Base-by-base conservation (phyloP, 2,329 filamentous ascomycete genomes). In the Neonectria coccinea region DNA sequence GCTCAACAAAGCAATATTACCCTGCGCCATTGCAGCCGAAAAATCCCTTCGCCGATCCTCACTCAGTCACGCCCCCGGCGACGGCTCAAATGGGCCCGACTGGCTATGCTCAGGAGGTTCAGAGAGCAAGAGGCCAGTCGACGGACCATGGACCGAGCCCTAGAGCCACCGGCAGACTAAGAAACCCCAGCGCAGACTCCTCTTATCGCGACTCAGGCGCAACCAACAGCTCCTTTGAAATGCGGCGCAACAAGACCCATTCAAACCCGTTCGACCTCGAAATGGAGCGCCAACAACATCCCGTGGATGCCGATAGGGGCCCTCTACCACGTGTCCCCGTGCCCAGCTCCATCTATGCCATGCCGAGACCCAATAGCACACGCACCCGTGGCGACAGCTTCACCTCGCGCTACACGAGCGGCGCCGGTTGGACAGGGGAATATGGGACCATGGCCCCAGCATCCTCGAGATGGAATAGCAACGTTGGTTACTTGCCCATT, bases 201-300 rank as follows among this genome's bases (percentile, higher is more conserved):
- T 66, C 81, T 56, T 82, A 83, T 69, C 80, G 82, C 44, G 81
- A 83, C 31, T 79, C 78, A 0, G 57, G 73, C 18, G 72, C 72
- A 47, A 85, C 81, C 42, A 72, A 76, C n/a, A 77, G 77, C 36
- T 83, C 80, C n/a, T 80, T 83, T 9, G 81, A 80, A 48, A 81
- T 79, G 6, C 77, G 80, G 16, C 82, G 84, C 59, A 85, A 84
- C 70, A 88, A 87, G 71, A 87, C 88, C 74, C 85, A 87, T 48
- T 89, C 87, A 2, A 88, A 90, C 67, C 88, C 87, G 2, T 90
- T 90, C 71, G 88, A 91, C 68, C 80, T 90, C n/a, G 88, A 90
- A 73, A 67, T 79, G 12, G 74, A 76, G 56, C 66, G 66, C 39
- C 69, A 65, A 9, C 62, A 70, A 20, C 61, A 71, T 5, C 67